phyloP scores from a whole-genome alignment of 495 filamentous ascomycete species.

The Wilcoxina mikolae region DNA sequence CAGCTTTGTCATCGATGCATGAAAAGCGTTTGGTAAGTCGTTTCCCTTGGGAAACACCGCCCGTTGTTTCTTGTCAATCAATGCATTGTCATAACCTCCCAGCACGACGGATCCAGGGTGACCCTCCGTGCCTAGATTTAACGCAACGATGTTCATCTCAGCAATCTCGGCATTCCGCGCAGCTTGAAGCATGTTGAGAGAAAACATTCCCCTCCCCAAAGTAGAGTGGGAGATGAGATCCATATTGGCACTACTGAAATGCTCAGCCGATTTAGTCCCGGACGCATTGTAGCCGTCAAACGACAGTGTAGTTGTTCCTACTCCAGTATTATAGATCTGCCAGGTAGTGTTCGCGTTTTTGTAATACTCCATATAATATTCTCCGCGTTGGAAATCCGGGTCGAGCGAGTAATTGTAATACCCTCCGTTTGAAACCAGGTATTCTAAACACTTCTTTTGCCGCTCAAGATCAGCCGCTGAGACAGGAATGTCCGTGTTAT shows the following conservation, averaged over 20 bases:
- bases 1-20: background rate
- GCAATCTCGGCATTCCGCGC: slow-evolving; percentile 12
- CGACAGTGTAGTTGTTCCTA: background rate
- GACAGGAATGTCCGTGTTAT: background rate
- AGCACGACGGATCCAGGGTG: slow-evolving; percentile 22
- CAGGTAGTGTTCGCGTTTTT: background rate
- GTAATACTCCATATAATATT: background rate
- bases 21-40: background rate
- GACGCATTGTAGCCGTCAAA: background rate
- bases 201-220: slow-evolving; percentile 21
- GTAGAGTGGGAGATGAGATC: slow-evolving; percentile 15
- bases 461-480: background rate
- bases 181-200: slow-evolving; percentile 18
- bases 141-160: slow-evolving; percentile 24
- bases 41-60: slow-evolving; percentile 16
- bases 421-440: slow-evolving; percentile 19
- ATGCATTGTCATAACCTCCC: slow-evolving; percentile 24
- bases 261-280: background rate
- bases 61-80: slow-evolving; percentile 20
- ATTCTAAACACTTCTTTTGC: slow-evolving; percentile 10
- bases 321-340: slow-evolving; percentile 6
- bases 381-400: background rate
- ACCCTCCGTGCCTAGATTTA: slow-evolving; percentile 16
- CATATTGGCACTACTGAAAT: slow-evolving; percentile 5
- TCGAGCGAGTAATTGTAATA: slow-evolving; percentile 23